These are phyloP conservation scores for Saturnispora kantuleensis DNA, from an alignment of 805 yeast species.

Conservation along the genomic window DNA sequence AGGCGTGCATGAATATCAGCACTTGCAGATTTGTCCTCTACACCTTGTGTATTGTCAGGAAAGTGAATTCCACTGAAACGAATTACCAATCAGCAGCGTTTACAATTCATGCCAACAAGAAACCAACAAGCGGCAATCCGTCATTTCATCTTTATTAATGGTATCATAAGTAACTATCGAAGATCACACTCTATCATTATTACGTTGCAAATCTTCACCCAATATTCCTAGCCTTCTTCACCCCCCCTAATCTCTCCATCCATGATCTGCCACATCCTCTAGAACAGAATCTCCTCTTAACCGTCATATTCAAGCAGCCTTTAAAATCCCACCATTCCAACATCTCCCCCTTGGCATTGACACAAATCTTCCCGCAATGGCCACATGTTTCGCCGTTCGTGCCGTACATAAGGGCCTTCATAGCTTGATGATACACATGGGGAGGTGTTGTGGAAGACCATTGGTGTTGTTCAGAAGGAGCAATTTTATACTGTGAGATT, in stretches of 20 bases:
- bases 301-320: constrained; percentile 39
- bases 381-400: constrained; percentile 44
- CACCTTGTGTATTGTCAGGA: too few species aligned
- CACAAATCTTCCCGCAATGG: constrained; percentile 36
- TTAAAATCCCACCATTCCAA: constrained; percentile 62
- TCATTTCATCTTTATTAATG: too few species aligned
- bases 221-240: constrained; percentile 8
- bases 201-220: too few species aligned
- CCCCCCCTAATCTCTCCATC: constrained; percentile 15
- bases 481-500: constrained; percentile 42
- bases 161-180: too few species aligned
- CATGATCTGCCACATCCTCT: constrained; percentile 35
- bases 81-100: too few species aligned
- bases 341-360: constrained; percentile 49
- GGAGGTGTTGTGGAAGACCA: constrained; percentile 45
- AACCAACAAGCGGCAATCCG: too few species aligned
- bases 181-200: too few species aligned
- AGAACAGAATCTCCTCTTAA: constrained; percentile 46
- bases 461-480: constrained; percentile 41
- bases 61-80: too few species aligned
- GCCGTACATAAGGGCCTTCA: constrained; percentile 45
- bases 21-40: too few species aligned
- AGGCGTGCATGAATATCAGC: too few species aligned
- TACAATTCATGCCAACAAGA: too few species aligned
- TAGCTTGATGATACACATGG: constrained; percentile 35